Evolutionary conservation across 352 stramenopile genomes (phyloP), one percentile per base, ranked within the genome.

Genomic region (Globisporangium sylvaticum): DNA sequence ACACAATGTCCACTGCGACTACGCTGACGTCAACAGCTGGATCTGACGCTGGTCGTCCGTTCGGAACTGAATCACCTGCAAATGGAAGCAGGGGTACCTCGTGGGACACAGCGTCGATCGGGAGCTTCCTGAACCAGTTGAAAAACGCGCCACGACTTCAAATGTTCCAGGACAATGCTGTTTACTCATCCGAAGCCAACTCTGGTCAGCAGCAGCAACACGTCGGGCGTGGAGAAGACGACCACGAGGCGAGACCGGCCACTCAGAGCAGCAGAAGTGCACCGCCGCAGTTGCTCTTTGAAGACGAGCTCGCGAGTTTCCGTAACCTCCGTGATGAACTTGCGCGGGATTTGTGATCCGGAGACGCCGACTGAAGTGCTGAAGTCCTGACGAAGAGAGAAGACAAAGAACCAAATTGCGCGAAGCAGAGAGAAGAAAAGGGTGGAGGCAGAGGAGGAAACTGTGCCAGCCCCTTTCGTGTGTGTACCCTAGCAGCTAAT

Each of bases 291-390:
- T 66, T 73, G 27, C 67, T 85, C n/a, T 91, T 91, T 60, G 84
- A 92, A 59, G 84, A 93, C n/a, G 85, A 93, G 52, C 79, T 93
- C 9, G 85, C 83, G 58, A 78, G 75, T 37, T 93, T 91, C 52
- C 85, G 85, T 44, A 83, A 54, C 34, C 65, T 93, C 18, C 83
- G 85, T 18, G 85, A 93, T 32, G 83, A 93, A 29, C 76, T 93
- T 4, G 76, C 79, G 9, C 75, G 80, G 4, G 58, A 74, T 22
- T 46, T 82, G 50, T 82, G 54, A 62, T 53, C 50, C 50, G 18
- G 18, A 57, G 14, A n/a, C 4, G 25, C 10, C 7, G 1, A 8
- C 27, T n/a, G 54, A 48, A n/a, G 42, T n/a, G n/a, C n/a, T n/a
- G n/a, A n/a, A n/a, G 42, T 22, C 18, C 42, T 24, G 18, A n/a